A percentile compares a stretch with the other conserved stretches of the same genome.
These are phyloP conservation scores for Trichosporon sp. DNA, from an alignment of 1,284 basidiomycete genomes.

Conservation along the genomic window DNA sequence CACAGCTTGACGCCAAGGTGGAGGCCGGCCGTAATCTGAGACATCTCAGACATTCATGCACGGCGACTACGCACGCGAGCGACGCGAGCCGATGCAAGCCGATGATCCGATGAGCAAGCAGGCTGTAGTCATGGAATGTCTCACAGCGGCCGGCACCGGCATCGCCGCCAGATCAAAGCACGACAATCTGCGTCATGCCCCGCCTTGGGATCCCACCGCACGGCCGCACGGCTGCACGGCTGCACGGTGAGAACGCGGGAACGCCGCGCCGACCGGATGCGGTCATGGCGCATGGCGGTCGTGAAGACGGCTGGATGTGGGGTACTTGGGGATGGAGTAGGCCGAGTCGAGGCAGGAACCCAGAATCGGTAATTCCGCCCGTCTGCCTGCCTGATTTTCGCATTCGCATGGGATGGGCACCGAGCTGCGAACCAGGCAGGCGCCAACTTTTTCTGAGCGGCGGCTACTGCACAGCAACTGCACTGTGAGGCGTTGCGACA, in stretches of 20 bases:
- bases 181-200: neutral
- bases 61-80: neutral
- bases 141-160: neutral
- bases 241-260: neutral
- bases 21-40: neutral
- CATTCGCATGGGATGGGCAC: neutral
- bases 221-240: no score
- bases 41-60: no score
- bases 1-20: neutral
- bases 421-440: no score
- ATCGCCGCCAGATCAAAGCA: neutral
- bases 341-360: neutral
- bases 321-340: no score
- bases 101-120: no score
- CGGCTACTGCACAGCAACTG: no score
- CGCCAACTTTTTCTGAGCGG: no score
- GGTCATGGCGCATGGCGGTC: neutral
- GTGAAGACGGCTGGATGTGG: neutral
- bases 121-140: no score
- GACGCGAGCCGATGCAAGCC: no score
- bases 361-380: neutral
- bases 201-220: no score
- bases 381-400: neutral
- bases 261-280: neutral
- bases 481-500: neutral